Percentiles rank a stretch among this genome's conserved stretches.
These are phyloP conservation scores for Moesziomyces globuligerus DNA, from an alignment of 1,284 basidiomycete species.

Conservation along the genomic window DNA sequence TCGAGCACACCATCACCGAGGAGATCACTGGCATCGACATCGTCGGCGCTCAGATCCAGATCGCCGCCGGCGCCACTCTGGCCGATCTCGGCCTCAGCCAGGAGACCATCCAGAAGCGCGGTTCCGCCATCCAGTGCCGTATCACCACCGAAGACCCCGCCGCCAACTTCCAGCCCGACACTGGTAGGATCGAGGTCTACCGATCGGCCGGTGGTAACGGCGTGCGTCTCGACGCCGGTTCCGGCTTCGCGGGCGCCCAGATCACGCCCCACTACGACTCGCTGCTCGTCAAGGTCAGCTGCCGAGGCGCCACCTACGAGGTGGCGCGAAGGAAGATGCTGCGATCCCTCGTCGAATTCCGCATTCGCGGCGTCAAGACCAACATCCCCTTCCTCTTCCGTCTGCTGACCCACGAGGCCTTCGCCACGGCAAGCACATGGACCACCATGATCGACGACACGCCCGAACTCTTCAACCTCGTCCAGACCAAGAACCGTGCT, in stretches of 20 bases:
- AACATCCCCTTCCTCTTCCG: slow-evolving; percentile 99
- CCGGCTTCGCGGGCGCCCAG: slow-evolving; percentile 98
- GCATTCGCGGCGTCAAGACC: slow-evolving; percentile 95
- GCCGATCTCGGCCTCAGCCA: slow-evolving; percentile 96
- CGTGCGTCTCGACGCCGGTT: slow-evolving; percentile 94
- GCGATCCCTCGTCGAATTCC: slow-evolving; percentile 97
- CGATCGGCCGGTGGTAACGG: slow-evolving; percentile 98
- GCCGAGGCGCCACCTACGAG: slow-evolving; percentile 97
- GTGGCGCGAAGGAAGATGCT: slow-evolving; percentile 99
- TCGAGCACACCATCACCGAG: slow-evolving; percentile 95
- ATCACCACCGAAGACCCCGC: slow-evolving; percentile 98
- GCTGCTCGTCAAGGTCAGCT: slow-evolving; percentile 94
- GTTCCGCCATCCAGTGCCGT: slow-evolving; percentile 98
- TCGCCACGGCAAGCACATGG: slow-evolving; percentile 96
- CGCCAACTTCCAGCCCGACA: slow-evolving; percentile 93
- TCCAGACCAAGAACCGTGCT: slow-evolving; percentile 96
- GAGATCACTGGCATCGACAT: slow-evolving; percentile 99
- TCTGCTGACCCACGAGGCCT: slow-evolving; percentile 95
- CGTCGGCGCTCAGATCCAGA: slow-evolving; percentile 94
- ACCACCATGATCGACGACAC: slow-evolving; percentile 90
- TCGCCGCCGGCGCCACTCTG: slow-evolving; percentile 94
- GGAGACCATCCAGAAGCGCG: slow-evolving; percentile 93
- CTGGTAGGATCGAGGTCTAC: slow-evolving; percentile 99
- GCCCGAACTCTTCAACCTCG: slow-evolving; percentile 97
- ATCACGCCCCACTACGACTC: slow-evolving; percentile 99